Conservation (phyloP, 1,139 yeast species). For the Sugiyamaella neomexicana region DNA sequence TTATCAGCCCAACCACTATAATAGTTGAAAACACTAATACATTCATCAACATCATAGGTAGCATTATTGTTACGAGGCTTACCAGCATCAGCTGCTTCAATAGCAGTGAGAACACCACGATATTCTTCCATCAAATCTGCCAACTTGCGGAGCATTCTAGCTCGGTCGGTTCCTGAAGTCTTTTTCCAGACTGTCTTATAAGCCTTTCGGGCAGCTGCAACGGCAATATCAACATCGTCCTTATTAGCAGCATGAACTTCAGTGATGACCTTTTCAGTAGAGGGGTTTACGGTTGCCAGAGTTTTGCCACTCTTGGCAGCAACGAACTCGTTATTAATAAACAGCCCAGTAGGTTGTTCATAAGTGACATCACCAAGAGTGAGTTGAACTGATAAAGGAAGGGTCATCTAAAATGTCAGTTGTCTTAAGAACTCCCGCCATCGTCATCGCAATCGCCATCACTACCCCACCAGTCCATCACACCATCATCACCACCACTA, state of each 20-base stretch:
- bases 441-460: no score
- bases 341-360: slow-evolving; percentile 76
- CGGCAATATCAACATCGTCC: slow-evolving; percentile 60
- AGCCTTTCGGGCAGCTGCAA: slow-evolving; percentile 56
- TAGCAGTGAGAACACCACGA: slow-evolving; percentile 50
- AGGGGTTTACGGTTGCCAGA: slow-evolving; percentile 47
- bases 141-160: slow-evolving; percentile 48
- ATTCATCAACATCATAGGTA: slow-evolving; percentile 58
- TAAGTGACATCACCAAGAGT: slow-evolving; percentile 53
- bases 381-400: slow-evolving; percentile 35
- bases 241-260: slow-evolving; percentile 54
- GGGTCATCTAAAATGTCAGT: slow-evolving; percentile 12
- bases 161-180: slow-evolving; percentile 49
- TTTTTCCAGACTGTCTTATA: slow-evolving; percentile 52
- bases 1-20: slow-evolving; percentile 88
- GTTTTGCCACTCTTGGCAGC: slow-evolving; percentile 59
- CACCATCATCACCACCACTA: no score
- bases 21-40: slow-evolving; percentile 51
- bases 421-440: no score
- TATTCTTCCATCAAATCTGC: slow-evolving; percentile 54
- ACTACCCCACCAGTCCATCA: no score
- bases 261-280: slow-evolving; percentile 54
- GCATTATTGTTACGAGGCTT: slow-evolving; percentile 48
- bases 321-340: slow-evolving; percentile 79
- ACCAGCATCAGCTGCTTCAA: slow-evolving; percentile 63